These are phyloP conservation scores for Artemisia argyi DNA, from an alignment of 129 eudicot genomes.

Conservation along the genomic window DNA sequence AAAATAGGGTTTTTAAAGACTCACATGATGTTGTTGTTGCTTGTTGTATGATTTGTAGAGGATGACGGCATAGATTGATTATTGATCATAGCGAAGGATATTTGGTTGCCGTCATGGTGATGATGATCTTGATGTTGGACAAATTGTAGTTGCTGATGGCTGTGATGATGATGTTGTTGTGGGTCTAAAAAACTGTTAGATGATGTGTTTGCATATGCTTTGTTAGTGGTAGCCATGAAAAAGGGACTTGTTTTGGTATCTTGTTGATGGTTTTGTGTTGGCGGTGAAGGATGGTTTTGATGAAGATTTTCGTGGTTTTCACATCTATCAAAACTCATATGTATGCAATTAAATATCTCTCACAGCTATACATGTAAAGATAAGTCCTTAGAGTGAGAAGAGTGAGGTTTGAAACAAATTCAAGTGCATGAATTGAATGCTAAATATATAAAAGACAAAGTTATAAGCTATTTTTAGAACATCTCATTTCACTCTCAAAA, in stretches of 20 bases:
- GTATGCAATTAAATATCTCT: conserved; percentile 18
- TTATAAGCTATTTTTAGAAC: conserved; percentile 39
- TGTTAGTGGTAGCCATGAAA: conserved; percentile 48
- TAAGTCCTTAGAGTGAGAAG: conserved; percentile 25
- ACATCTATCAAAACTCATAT: conserved; percentile 46
- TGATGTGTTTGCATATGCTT: conserved; percentile 35
- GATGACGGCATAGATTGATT: conserved; percentile 66
- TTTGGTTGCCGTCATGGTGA: conserved; percentile 53
- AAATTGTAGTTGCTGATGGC: conserved; percentile 38
- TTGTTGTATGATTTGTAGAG: conserved; percentile 35
- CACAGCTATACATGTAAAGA: conserved; percentile 36
- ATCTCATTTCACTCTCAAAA: conserved; percentile 30
- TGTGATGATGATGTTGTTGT: conserved; percentile 32
- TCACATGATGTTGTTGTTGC: conserved; percentile 51
- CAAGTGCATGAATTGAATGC: conserved; percentile 38
- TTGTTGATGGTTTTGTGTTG: conserved; percentile 35
- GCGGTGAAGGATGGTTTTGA: conserved; percentile 36
- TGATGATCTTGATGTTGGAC: conserved; percentile 48
- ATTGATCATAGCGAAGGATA: conserved; percentile 66
- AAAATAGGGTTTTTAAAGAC: conserved; percentile 1
- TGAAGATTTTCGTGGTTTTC: conserved; percentile 26
- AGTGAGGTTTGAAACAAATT: conserved; percentile 19
- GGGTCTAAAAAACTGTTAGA: conserved; percentile 32
- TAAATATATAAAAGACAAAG: conserved; percentile 37
- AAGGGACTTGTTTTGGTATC: conserved; percentile 32